Evolutionary conservation across 1,284 basidiomycete genomes (phyloP), one percentile per base, ranked within the genome.

Genomic region (Microbotryum saponariae): DNA sequence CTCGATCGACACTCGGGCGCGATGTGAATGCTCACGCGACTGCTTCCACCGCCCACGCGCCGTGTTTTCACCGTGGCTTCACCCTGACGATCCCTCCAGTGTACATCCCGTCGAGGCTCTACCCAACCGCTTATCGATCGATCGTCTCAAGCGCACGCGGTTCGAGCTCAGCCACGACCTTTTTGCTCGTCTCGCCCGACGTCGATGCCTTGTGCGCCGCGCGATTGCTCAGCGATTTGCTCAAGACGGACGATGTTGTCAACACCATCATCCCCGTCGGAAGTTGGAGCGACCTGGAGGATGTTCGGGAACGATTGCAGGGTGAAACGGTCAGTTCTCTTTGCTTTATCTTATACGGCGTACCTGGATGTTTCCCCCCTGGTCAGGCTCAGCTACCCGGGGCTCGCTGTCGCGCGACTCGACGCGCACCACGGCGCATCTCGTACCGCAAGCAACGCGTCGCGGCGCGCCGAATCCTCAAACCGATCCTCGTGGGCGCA

Each of bases 161-260:
- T 20, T 20, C 37, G 42, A 49, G 31, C 9, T 54, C 60, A 20
- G 60, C 62, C 44, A 62, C 64, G 20, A 68, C 66, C 23, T 70
- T 91, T 67, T 82, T 96, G 60, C 84, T 94, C 64, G 88, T 89
- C 52, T 85, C 90, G 4, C 88, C 90, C 14, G 89, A 93, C 73
- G 88, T 93, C 52, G 91, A 96, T 77, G 88, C 89, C 18, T 78
- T 96, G 7, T 93, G 89, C 76, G 91, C 91, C 6, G 84, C 88
- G 6, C 82, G 86, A 53, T 92, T 97, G 81, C 82, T 98, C 51
- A 85, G 86, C n/a, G 85, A 86, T 45, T 79, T 98, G 23, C 85
- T 98, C 76, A 87, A 85, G 67, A 89, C 94, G 69, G 96, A 98
- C 79, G 91, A 96, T 71, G 84, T 98, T 25, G 86, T 88, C 73